These are phyloP conservation scores for Sergeia podlipaevii DNA, from an alignment of 208 protist genomes.

Conservation along the genomic window DNA sequence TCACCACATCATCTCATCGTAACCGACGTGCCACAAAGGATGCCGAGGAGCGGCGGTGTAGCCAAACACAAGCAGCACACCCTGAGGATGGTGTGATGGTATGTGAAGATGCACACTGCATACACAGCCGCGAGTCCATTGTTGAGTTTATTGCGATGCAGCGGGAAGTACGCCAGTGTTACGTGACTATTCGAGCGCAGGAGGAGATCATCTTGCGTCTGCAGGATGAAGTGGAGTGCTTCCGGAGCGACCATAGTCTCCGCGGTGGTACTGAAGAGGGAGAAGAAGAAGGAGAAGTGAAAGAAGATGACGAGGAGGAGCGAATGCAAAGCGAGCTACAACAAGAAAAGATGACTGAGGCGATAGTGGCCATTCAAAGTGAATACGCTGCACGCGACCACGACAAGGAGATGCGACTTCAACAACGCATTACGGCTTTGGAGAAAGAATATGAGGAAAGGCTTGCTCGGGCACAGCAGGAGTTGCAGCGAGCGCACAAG, in stretches of 20 bases:
- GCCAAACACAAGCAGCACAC: not conserved
- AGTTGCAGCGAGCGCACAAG: too few relatives aligned
- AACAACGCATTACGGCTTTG: too few relatives aligned
- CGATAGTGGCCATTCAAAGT: not conserved
- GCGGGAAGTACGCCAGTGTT: conserved; percentile 48
- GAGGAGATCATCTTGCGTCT: conserved; percentile 11
- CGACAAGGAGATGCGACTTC: too few relatives aligned
- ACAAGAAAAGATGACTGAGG: not conserved
- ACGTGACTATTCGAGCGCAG: conserved; percentile 18
- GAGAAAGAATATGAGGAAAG: too few relatives aligned
- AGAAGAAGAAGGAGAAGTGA: too few relatives aligned
- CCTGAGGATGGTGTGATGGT: not conserved
- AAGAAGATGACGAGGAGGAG: not conserved
- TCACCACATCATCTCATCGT: not conserved
- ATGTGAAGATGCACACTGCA: conserved; percentile 36
- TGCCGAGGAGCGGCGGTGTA: not conserved
- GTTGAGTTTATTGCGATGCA: conserved; percentile 62
- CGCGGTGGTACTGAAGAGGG: too few relatives aligned
- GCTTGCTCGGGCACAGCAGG: too few relatives aligned
- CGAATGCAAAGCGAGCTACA: not conserved
- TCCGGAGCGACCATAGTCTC: not conserved
- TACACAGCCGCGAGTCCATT: conserved; percentile 73
- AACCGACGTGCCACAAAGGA: not conserved
- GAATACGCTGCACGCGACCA: too few relatives aligned
- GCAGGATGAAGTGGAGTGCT: conserved; percentile 16